Base-by-base conservation (phyloP, 1,139 yeast genomes). In the Waltiozyma sp. region DNA sequence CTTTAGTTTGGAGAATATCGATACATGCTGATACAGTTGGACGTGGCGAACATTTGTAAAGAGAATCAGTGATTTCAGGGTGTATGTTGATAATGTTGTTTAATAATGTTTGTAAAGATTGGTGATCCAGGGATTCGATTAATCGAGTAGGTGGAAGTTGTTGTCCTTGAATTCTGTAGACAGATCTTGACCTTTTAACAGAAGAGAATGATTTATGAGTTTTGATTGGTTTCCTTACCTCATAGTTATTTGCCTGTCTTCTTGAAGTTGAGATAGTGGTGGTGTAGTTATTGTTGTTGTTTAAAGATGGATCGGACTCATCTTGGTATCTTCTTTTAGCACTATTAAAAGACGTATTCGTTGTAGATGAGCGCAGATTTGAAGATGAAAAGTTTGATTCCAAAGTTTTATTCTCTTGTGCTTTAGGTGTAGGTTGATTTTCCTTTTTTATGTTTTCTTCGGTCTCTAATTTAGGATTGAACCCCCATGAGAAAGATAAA, bases 81-180 rank as follows among this genome's bases (percentile, higher is more conserved):
- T 81, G 83, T 26, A 64, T 59, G 21, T 68, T 65, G 26, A 84
- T 69, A 42, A 85, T 65, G 35, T 69, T 65, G 39, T 66, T 64
- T 33, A 86, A 62, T 38, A 86, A 59, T 16, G 58, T 56, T 53
- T 76, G 79, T 38, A 86, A 65, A 28, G 76, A 67, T 38, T 65
- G 58, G 45, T 73, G 72, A 59, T 79, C 83, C 48, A 85, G 64
- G 7, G 83, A 77, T 59, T 85, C 93, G 24, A 85, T 69, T 28
- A 82, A 62, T 47, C 94, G 67, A 40, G 65, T 59, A 21, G 81
- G 59, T 2, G 89, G 84, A 45, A 83, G 66, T 1, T 62, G 66
- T 19, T 63, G 61, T 10, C 69, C 65, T 15, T 47, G 38, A 13
- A 57, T 49, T 16, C 52, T 48, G 31, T 42, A 47, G 7, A 48